Conservation (phyloP, 306 rosid genomes). For the Trifolium pratense region DNA sequence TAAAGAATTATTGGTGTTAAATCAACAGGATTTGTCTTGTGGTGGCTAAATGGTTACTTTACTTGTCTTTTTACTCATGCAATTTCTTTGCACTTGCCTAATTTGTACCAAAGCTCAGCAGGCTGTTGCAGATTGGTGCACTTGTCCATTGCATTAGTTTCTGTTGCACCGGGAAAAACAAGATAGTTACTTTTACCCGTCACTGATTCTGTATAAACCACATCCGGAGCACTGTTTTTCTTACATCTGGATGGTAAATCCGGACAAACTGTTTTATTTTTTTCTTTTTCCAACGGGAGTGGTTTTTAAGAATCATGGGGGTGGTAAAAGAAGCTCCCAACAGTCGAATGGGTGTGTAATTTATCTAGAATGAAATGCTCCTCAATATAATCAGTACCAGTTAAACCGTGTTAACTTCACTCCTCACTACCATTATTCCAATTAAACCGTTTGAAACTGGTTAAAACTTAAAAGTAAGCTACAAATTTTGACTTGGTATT, state of each 20-base stretch:
- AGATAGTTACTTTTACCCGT: not conserved
- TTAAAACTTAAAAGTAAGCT: not conserved
- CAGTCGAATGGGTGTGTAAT: not conserved
- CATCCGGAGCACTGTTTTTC: too few relatives aligned
- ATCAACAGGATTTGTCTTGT: slow-evolving; percentile 27
- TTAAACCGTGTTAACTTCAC: not conserved
- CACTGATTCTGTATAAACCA: not conserved
- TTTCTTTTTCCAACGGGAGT: not conserved
- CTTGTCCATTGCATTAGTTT: not conserved
- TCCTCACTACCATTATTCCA: not conserved
- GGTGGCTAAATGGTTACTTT: slow-evolving; percentile 23
- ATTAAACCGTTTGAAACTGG: not conserved
- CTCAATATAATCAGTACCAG: not conserved
- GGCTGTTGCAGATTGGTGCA: not conserved
- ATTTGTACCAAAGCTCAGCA: not conserved
- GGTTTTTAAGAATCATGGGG: not conserved
- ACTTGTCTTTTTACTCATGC: slow-evolving; percentile 2
- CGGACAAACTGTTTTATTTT: too few relatives aligned
- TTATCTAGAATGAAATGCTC: not conserved
- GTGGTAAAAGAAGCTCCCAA: too few relatives aligned
- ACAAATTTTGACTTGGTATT: not conserved
- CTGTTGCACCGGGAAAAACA: not conserved
- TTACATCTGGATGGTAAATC: too few relatives aligned
- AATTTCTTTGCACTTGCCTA: slow-evolving; percentile 26
- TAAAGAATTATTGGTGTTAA: slow-evolving; percentile 35